Base-by-base conservation (phyloP, 805 yeast genomes). In the Metschnikowia colocasiae region DNA sequence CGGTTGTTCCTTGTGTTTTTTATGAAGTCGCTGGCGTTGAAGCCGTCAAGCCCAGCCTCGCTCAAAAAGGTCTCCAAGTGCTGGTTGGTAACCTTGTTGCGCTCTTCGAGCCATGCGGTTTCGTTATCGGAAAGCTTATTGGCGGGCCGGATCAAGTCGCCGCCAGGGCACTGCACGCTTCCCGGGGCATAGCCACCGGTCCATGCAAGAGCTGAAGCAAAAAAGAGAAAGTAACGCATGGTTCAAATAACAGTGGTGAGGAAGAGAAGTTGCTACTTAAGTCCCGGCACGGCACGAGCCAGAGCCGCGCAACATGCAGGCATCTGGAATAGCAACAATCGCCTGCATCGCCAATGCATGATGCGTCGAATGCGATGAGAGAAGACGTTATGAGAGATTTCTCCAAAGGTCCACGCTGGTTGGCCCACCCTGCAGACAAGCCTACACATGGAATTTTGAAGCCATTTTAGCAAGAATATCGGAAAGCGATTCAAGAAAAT, bases 11-110 rank as follows among this genome's bases (percentile, higher is more conserved):
- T 60, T 6, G 59, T 49, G 39, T 68, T 68, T 30, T 49, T 45
- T 40, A 75, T 56, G 50, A 70, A 81, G 0, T 56, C 60, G 19
- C 66, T 69, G 1, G 78, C 73, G 52, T 78, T 75, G 50, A 76
- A 76, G 56, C 76, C 78, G 13, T 68, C 61, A 63, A 78, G 61
- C 39, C 71, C 69, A 4, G 80, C 73, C 20, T 74, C 69, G 3
- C 66, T 57, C 49, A 80, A 67, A 54, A 78, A 82, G 32, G 67
- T 55, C 50, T 69, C 68, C 55, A 80, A 65, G 54, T 73, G 69
- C 45, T 65, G 67, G 50, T 70, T 70, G 4, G 83, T 77, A 43
- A 71, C 64, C 42, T 65, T 62, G 55, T 75, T 47, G 15, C 58
- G 43, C 25, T 49, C 51, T 22, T 38, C 16, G 13, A 56, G 29